A percentile compares a stretch with the other conserved stretches of the same genome.
These are phyloP conservation scores for Nematodospora anomalae DNA, from an alignment of 1,139 yeast genomes.

Conservation along the genomic window DNA sequence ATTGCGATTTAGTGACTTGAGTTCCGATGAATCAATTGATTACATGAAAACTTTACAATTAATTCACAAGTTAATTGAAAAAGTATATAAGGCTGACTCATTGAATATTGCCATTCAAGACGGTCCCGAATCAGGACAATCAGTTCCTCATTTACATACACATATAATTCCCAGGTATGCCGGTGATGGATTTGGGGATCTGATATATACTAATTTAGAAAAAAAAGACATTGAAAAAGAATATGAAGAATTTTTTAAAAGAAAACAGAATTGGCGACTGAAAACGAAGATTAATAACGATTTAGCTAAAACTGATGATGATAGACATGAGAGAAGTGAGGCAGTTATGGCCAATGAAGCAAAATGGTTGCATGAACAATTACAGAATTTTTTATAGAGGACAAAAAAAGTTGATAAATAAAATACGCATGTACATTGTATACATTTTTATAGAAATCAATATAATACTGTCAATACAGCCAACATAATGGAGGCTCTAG, in stretches of 20 bases:
- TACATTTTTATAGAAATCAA: constrained; percentile 1
- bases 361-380: constrained; percentile 41
- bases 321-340: constrained; percentile 50
- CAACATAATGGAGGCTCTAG: constrained; percentile 42
- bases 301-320: constrained; percentile 34
- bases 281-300: constrained; percentile 20
- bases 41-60: constrained; percentile 76
- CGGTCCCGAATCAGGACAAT: constrained; percentile 94
- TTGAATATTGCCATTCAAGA: constrained; percentile 91
- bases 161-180: constrained; percentile 83
- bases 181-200: constrained; percentile 59
- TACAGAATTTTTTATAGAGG: constrained; percentile 28
- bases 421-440: background rate
- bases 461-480: background rate
- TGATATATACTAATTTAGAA: constrained; percentile 62
- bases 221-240: constrained; percentile 32
- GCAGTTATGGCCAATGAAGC: constrained; percentile 73
- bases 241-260: constrained; percentile 30
- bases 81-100: constrained; percentile 72
- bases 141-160: constrained; percentile 90
- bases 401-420: constrained; percentile 1
- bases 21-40: constrained; percentile 71
- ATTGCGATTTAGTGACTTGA: constrained; percentile 63
- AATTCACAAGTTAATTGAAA: constrained; percentile 63
- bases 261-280: constrained; percentile 22